Evolutionary conservation across 75 land plant genomes (phyloP).

Genomic region (Sequoiadendron giganteum): DNA sequence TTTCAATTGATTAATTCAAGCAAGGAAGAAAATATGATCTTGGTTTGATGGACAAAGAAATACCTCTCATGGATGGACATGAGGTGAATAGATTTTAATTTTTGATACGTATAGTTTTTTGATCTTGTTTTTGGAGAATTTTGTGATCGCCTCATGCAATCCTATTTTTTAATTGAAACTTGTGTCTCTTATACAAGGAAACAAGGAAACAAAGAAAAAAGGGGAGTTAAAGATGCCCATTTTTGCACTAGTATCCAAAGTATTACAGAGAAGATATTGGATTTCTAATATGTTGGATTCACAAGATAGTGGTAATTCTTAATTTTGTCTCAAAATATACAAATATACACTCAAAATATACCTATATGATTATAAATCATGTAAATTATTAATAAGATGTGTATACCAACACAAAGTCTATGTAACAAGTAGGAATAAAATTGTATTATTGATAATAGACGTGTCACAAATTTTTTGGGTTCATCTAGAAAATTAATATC

Average conservation of each 20-base stretch:
- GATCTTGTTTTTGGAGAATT: background rate
- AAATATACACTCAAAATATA: too few species aligned
- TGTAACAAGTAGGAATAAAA: too few species aligned
- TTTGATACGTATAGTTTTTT: background rate
- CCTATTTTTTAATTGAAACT: background rate
- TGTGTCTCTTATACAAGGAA: conserved; percentile 17
- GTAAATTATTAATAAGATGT: too few species aligned
- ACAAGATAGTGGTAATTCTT: too few species aligned
- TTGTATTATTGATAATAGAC: too few species aligned
- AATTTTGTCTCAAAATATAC: too few species aligned
- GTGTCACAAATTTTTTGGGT: too few species aligned
- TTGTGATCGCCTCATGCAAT: background rate
- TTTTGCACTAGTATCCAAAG: conserved; percentile 20
- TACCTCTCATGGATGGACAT: conserved; percentile 69
- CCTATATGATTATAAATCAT: too few species aligned
- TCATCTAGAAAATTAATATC: too few species aligned
- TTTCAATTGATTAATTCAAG: conserved; percentile 41
- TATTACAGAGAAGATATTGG: too few species aligned
- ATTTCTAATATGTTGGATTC: too few species aligned
- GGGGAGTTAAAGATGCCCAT: conserved; percentile 64
- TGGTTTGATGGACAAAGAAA: conserved; percentile 63
- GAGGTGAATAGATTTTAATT: conserved; percentile 24
- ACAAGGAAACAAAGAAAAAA: conserved; percentile 36
- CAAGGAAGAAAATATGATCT: conserved; percentile 48
- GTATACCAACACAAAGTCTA: too few species aligned